These are phyloP conservation scores for Garcia nutans DNA, from an alignment of 345 rosid species.

Conservation along the genomic window DNA sequence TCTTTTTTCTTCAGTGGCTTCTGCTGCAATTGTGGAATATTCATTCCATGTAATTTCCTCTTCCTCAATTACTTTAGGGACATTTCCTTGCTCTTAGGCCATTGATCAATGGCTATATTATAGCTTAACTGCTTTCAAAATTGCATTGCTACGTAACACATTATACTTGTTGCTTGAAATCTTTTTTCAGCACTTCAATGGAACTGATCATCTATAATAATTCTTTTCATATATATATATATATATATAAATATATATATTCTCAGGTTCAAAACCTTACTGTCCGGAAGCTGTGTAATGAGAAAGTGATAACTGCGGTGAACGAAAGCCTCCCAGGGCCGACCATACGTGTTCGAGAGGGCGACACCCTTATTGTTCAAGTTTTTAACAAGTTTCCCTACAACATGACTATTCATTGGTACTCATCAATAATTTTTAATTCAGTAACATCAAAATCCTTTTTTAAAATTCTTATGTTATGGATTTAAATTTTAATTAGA, in stretches of 20 bases:
- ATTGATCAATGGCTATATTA: too few species aligned
- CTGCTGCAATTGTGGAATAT: slow-evolving; percentile 68
- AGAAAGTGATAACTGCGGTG: slow-evolving; percentile 62
- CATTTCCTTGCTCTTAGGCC: too few species aligned
- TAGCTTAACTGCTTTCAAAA: not conserved
- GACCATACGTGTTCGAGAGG: slow-evolving; percentile 52
- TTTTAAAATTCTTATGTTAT: too few species aligned
- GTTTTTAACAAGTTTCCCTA: slow-evolving; percentile 79
- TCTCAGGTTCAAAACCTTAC: slow-evolving; percentile 70
- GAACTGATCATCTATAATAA: too few species aligned
- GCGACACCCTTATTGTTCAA: slow-evolving; percentile 72
- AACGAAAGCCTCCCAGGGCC: slow-evolving; percentile 90
- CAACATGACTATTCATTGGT: slow-evolving; percentile 88
- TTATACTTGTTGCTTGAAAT: too few species aligned
- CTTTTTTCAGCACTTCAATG: too few species aligned
- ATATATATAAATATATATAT: slow-evolving; percentile 1
- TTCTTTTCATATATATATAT: not conserved
- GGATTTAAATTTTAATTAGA: too few species aligned
- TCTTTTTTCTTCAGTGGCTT: slow-evolving; percentile 50
- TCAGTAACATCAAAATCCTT: too few species aligned
- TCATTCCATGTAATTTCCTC: slow-evolving; percentile 54
- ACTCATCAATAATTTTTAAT: not conserved
- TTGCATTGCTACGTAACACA: too few species aligned
- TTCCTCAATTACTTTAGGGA: too few species aligned
- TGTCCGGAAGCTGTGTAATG: slow-evolving; percentile 49